A percentile compares a stretch with the other conserved stretches of the same genome.
phyloP scores from a whole-genome alignment of 495 filamentous ascomycete species.

The Xylaria palmicola region DNA sequence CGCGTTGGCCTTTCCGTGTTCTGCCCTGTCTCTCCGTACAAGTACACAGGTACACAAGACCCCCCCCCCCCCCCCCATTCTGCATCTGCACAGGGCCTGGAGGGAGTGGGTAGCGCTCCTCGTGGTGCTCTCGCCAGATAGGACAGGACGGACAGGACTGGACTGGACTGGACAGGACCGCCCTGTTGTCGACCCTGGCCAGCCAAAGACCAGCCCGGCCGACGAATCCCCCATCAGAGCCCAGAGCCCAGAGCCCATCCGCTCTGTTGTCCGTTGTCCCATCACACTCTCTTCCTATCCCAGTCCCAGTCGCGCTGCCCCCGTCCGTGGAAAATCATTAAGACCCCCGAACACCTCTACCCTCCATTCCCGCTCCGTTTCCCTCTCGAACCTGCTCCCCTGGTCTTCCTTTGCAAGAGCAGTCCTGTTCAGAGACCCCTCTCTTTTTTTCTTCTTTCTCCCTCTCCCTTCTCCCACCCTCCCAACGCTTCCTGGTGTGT shows the following conservation, averaged over 20 bases:
- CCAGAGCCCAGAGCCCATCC: no score
- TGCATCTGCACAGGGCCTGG: slow-evolving; percentile 1
- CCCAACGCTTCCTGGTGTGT: slow-evolving; percentile 27
- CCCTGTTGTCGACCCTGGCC: slow-evolving; percentile 12
- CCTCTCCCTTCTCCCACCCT: slow-evolving; percentile 18
- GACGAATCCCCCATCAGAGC: slow-evolving; percentile 12
- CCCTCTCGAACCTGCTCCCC: slow-evolving; percentile 29
- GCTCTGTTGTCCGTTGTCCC: neutral
- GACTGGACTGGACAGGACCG: no score
- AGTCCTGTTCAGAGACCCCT: slow-evolving; percentile 34
- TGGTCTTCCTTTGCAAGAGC: slow-evolving; percentile 32
- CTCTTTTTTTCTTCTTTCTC: slow-evolving; percentile 19
- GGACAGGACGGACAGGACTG: slow-evolving; percentile 8
- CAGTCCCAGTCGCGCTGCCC: slow-evolving; percentile 13
- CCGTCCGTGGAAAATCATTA: slow-evolving; percentile 35
- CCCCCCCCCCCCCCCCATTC: neutral
- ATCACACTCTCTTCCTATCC: slow-evolving; percentile 9
- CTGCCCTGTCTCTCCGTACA: slow-evolving; percentile 1
- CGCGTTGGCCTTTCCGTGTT: slow-evolving; percentile 16
- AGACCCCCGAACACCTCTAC: slow-evolving; percentile 32
- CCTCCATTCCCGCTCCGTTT: slow-evolving; percentile 22
- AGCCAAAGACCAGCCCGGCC: neutral
- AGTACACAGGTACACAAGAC: slow-evolving; percentile 1
- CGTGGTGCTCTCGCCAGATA: neutral
- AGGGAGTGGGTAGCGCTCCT: slow-evolving; percentile 8